Evolutionary conservation across 148 eudicot genomes (phyloP), one percentile per base, ranked within the genome.

Genomic region (Vaccinium vitisidaea): DNA sequence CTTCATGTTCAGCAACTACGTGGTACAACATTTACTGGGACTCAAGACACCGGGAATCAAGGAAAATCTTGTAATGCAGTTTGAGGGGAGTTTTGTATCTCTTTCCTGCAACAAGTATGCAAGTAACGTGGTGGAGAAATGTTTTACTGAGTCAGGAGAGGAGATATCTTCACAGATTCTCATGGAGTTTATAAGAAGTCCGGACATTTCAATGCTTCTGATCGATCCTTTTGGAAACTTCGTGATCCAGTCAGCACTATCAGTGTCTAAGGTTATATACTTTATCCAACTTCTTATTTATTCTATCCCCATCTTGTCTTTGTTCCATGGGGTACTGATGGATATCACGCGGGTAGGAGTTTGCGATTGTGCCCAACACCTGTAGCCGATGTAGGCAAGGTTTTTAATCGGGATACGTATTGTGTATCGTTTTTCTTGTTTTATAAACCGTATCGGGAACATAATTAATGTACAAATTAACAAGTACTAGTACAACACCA

Each of bases 71-170:
- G 25, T 93, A 75, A 79, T 76, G 50, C 89, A 82, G 81, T 91
- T 91, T n/a, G 75, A 84, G 71, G 92, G 91, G 36, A 49, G 36
- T 39, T 85, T 82, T 73, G 87, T 78, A 7, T 25, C 85, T 50
- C 88, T 93, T 32, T 89, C 95, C 43, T 83, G 84, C 86, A 91
- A 90, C 65, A 93, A 91, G 65, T 91, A 86, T 65, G 95, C 87
- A 0, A 93, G 95, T 79, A 89, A 93, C 71, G 95, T 93, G n/a
- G 89, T 93, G 65, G 92, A 93, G 82, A 91, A 89, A 74, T 88
- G 88, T 75, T 69, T 93, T 85, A 14, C 14, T 27, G 87, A 86
- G 18, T 82, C 92, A 9, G 86, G 85, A 46, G 85, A 80, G 30
- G 86, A 88, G 50, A 73, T 86, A 13, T 80, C 89, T 16, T 58